phyloP scores from a whole-genome alignment of 2,329 filamentous ascomycete genomes.

The Fusarium sp. region DNA sequence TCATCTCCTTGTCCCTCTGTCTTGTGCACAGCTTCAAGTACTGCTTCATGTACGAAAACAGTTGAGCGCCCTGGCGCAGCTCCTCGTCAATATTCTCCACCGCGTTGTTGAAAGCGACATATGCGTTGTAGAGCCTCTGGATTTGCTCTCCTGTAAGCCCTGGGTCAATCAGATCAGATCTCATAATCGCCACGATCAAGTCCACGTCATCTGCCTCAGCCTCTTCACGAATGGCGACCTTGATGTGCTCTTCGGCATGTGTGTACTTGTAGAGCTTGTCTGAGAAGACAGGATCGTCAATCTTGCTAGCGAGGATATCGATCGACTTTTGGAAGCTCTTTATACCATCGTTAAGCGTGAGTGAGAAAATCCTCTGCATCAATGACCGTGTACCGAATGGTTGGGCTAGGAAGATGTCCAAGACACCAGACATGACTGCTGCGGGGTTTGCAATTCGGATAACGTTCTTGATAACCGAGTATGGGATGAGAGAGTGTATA shows the following conservation, averaged over 20 bases:
- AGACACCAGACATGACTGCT: slow-evolving; percentile 92
- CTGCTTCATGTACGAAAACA: slow-evolving; percentile 95
- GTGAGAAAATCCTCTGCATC: slow-evolving; percentile 91
- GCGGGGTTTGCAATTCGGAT: slow-evolving; percentile 96
- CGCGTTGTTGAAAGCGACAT: slow-evolving; percentile 93
- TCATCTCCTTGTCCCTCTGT: slow-evolving; percentile 95
- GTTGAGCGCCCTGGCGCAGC: slow-evolving; percentile 85
- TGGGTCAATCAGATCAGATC: slow-evolving; percentile 78
- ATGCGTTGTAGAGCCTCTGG: slow-evolving; percentile 88
- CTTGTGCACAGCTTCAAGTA: slow-evolving; percentile 90
- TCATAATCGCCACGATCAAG: slow-evolving; percentile 82
- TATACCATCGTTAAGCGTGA: slow-evolving; percentile 92
- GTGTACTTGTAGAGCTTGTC: slow-evolving; percentile 84
- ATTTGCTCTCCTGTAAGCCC: slow-evolving; percentile 78
- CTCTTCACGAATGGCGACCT: slow-evolving; percentile 76
- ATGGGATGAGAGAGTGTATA: slow-evolving; percentile 94
- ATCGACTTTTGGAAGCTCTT: slow-evolving; percentile 86
- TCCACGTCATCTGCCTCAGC: slow-evolving; percentile 79
- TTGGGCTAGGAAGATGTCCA: slow-evolving; percentile 95
- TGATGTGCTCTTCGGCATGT: slow-evolving; percentile 76
- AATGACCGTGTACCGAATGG: slow-evolving; percentile 90
- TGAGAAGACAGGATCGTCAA: slow-evolving; percentile 81
- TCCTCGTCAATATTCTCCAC: slow-evolving; percentile 91
- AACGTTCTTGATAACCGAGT: slow-evolving; percentile 92
- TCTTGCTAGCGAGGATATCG: slow-evolving; percentile 76